Evolutionary conservation across 2,329 filamentous ascomycete genomes (phyloP).

Genomic region (Pseudogymnoascus sp.): DNA sequence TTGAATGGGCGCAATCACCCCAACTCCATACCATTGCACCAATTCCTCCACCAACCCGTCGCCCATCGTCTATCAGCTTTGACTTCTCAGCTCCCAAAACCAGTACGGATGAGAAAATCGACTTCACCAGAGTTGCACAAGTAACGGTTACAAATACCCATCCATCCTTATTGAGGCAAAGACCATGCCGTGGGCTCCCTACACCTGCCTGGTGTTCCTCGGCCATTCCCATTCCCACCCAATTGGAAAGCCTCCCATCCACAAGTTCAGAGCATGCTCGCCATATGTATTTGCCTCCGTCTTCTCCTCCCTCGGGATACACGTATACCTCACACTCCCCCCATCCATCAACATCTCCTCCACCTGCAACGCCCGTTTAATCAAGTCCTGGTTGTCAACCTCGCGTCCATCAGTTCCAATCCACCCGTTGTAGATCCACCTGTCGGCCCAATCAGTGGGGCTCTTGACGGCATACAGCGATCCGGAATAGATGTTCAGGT

Average conservation of each 20-base stretch:
- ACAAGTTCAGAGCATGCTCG: background rate
- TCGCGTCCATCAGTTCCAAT: background rate
- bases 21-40: background rate
- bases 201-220: background rate
- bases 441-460: background rate
- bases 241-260: background rate
- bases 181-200: background rate
- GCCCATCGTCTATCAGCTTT: background rate
- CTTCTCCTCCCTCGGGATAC: background rate
- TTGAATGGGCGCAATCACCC: background rate
- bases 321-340: background rate
- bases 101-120: background rate
- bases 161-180: background rate
- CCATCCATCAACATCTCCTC: constrained; percentile 1
- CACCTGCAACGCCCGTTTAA: background rate
- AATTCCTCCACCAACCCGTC: background rate
- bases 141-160: background rate
- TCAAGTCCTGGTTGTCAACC: background rate
- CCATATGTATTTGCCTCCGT: background rate
- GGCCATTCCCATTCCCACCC: constrained; percentile 1
- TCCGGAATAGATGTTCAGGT: background rate
- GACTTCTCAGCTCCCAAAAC: background rate
- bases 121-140: background rate
- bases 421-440: background rate
- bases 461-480: background rate